Evolutionary conservation across 306 rosid genomes (phyloP).

Genomic region (Inga leiocalycina): DNA sequence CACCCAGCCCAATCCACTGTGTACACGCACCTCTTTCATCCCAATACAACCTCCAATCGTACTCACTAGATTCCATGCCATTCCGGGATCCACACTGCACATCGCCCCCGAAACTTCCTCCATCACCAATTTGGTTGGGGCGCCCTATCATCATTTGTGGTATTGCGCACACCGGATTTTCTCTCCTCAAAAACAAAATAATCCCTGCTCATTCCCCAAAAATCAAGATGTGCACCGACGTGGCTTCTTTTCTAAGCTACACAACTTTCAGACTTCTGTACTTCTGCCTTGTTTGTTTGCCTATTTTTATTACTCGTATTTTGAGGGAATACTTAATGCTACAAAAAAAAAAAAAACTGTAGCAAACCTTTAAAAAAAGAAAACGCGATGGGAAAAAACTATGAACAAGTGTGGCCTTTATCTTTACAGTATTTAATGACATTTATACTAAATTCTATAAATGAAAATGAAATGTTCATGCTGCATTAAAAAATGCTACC

Average conservation of each 20-base stretch:
- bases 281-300: not conserved
- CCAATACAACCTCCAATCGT: slow-evolving; percentile 23
- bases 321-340: not conserved
- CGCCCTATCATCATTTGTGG: slow-evolving; percentile 24
- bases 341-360: not conserved
- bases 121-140: slow-evolving; percentile 34
- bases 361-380: not conserved
- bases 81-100: not conserved
- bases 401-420: not conserved
- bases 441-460: not conserved
- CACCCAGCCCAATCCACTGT: not conserved
- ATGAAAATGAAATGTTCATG: not conserved
- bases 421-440: not conserved
- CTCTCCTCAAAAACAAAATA: slow-evolving; percentile 17
- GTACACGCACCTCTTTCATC: slow-evolving; percentile 18
- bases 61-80: not conserved
- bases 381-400: not conserved
- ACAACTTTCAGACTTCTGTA: not conserved
- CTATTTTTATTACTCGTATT: not conserved
- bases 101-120: slow-evolving; percentile 40
- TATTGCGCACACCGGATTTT: slow-evolving; percentile 5
- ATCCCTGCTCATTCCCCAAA: slow-evolving; percentile 32
- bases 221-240: slow-evolving; percentile 21
- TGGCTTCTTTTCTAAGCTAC: slow-evolving; percentile 41
- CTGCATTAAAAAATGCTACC: not conserved